Conservation (phyloP, 2,329 filamentous ascomycete species). For the Alternaria sp. region DNA sequence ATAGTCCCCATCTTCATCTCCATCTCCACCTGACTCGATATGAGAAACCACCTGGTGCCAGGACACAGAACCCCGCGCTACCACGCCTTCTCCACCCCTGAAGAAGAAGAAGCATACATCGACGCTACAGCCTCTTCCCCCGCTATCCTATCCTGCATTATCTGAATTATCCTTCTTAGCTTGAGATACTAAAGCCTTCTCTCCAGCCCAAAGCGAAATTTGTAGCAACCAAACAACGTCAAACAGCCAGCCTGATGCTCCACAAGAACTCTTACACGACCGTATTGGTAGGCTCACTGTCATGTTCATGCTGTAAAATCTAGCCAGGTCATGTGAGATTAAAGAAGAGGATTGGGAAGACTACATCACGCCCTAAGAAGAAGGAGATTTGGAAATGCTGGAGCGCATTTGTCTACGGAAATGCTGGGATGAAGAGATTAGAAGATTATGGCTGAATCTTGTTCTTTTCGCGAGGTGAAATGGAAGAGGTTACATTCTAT, state of each 20-base stretch:
- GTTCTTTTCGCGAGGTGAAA: neutral
- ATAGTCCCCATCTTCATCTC: neutral
- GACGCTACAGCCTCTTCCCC: neutral
- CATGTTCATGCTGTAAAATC: neutral
- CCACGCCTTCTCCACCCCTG: constrained; percentile 1
- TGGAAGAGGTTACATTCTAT: neutral
- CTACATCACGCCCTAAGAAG: neutral
- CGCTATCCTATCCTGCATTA: neutral
- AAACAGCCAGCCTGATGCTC: neutral
- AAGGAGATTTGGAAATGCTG: neutral
- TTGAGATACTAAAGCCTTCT: too few species aligned
- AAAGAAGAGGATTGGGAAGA: neutral
- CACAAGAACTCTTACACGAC: neutral
- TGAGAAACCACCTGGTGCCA: neutral
- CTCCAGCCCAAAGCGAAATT: too few species aligned
- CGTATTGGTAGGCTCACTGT: neutral
- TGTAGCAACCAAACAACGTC: neutral
- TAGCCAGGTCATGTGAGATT: neutral
- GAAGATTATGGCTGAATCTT: neutral
- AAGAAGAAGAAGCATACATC: neutral
- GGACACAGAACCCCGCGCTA: neutral
- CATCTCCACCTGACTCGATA: neutral
- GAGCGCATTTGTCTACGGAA: neutral
- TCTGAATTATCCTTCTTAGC: too few species aligned
- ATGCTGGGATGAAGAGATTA: neutral